A percentile compares a stretch with the other conserved stretches of the same genome.
phyloP scores from a whole-genome alignment of 2,329 filamentous ascomycete genomes.

The Ophiostoma novo-ulmi region DNA sequence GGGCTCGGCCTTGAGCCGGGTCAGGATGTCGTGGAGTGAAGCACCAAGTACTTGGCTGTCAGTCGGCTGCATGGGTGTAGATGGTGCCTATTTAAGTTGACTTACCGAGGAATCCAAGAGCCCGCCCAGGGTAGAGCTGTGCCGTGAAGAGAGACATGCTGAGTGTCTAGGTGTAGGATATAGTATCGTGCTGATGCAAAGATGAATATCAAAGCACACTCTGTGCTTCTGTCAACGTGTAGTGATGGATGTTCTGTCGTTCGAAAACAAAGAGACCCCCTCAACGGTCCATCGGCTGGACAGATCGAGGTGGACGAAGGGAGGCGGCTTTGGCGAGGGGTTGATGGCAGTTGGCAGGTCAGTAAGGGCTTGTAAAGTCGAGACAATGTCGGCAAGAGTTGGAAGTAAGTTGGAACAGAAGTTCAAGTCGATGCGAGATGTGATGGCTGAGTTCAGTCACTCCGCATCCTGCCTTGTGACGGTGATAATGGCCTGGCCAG shows the following conservation, averaged over 20 bases:
- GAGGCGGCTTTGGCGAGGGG: not conserved
- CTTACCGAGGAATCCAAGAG: constrained; percentile 56
- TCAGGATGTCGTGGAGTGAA: constrained; percentile 84
- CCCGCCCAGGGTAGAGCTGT: constrained; percentile 62
- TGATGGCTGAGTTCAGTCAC: constrained; percentile 6
- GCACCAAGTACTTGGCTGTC: constrained; percentile 67
- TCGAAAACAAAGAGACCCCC: not conserved
- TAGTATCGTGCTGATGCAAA: not conserved
- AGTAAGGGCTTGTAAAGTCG: not conserved
- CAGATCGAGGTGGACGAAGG: constrained; percentile 2
- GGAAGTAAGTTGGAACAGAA: not conserved
- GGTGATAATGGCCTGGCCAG: not conserved
- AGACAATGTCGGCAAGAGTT: not conserved
- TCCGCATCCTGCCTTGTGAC: constrained; percentile 5
- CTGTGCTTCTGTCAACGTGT: not conserved
- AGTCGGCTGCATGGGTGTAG: constrained; percentile 18
- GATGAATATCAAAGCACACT: not conserved
- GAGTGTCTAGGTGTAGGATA: not conserved
- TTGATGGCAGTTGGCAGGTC: not conserved
- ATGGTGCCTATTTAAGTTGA: not conserved
- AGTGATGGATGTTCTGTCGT: not conserved
- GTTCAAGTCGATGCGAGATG: not conserved
- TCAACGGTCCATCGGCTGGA: constrained; percentile 17
- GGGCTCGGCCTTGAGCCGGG: constrained; percentile 81
- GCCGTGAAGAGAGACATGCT: constrained; percentile 48